Base-by-base conservation (phyloP, 1,139 yeast species). In the Nadsonia starkeyi-henricii region DNA sequence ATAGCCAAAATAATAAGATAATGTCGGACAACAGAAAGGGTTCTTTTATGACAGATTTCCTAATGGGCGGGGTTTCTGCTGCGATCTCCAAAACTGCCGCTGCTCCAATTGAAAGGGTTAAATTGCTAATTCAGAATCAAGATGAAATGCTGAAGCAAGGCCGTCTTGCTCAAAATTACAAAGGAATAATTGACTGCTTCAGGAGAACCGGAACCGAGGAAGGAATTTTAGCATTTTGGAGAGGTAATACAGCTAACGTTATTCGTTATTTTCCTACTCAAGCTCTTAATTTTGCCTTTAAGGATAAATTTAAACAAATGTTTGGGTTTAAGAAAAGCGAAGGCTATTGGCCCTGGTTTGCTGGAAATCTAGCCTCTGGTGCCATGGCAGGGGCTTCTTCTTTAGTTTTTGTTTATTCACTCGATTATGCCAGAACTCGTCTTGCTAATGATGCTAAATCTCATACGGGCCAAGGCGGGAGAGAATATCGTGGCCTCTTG, bases 21-120 rank as follows among this genome's bases (percentile, higher is more conserved):
- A 23, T 23, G 28, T 5, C 28, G 9, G 28, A 23, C 28, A 23
- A 9, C 28, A 23, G 28, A 23, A 23, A 23, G 9, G 28, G 28
- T 23, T 23, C 28, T 5, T 23, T 23, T 23, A 23, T 23, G 47
- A 60, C 72, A 62, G 81, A 78, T 67, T 78, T 77, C 74, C 62
- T 78, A 67, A 78, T 80, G 85, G 86, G 85, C 66, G 86, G 86
- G 77, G 83, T 81, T 57, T 79, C 86, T 66, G 88, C 88, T 70
- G 86, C 86, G 61, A 80, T 81, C 71, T 78, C 86, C 57, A 81
- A 81, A 78, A 81, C 88, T 54, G 85, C 84, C 55, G 88, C 88
- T 60, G 88, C 88, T 59, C 88, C 88, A 70, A 80, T 81, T 63
- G 88, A 81, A 75, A 78, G 88, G 69, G 84, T 81, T 65, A 81